Base-by-base conservation (phyloP, 1,139 yeast genomes). In the Pichia sp. region DNA sequence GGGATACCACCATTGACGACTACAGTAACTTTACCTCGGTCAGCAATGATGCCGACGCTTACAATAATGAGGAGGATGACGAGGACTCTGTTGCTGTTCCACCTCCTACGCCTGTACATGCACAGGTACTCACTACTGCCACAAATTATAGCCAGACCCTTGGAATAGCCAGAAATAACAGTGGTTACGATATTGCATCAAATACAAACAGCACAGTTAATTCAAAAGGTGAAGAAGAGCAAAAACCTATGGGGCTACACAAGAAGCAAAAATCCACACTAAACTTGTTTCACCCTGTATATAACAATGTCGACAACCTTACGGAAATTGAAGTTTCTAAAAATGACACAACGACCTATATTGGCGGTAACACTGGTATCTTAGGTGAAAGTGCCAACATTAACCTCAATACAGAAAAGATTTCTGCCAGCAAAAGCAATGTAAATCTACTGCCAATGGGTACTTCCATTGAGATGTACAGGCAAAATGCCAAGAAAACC, bases 401-500 rank as follows among this genome's bases (percentile, higher is more conserved):
- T 15, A 13, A 11, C 40, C 7, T 5, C 15, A 13, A 36, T 36
- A 36, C 13, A 7, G 40, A 36, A 36, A 36, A 36, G 40, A 3
- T 36, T 11, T 13, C 34, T 4, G 47, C 45, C 47, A 46, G 45
- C 16, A 31, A 10, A 31, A 48, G 48, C 16, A 47, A 8, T 23
- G 58, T 53, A 5, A 50, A 32, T 16, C 75, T 90, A 59, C 72
- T 90, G 66, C 95, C 97, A 10, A 77, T 96, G 60, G 82, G 88
- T 70, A 84, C 87, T 67, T 90, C 97, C 8, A 82, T 93, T 59
- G 97, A 92, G 62, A 76, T 90, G 74, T 92, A 92, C 72, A 79
- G 95, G 54, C 80, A 86, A 63, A 92, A 89, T 65, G 96, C 96
- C 26, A 86, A 85, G 65, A 87, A 85, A 64, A 81, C 92, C 15